These are phyloP conservation scores for Emmonsiellopsis sp. DNA, from an alignment of 2,329 filamentous ascomycete species.

Conservation along the genomic window DNA sequence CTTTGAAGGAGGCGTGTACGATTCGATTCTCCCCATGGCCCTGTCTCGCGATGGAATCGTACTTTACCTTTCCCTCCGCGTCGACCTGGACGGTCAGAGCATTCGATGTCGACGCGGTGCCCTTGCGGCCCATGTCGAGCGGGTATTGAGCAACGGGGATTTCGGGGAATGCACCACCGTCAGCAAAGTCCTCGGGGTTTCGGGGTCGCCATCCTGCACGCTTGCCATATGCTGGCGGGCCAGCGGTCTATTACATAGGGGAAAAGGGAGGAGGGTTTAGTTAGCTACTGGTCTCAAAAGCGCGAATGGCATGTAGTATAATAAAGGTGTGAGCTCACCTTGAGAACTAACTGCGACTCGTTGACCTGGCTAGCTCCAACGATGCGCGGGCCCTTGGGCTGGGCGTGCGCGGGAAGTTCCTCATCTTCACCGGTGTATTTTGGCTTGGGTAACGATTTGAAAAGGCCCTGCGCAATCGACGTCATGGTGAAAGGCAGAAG, in stretches of 20 bases:
- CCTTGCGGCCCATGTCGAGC: slow-evolving; percentile 84
- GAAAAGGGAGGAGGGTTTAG: slow-evolving; percentile 9
- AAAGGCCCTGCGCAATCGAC: slow-evolving; percentile 61
- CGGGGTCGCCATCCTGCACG: slow-evolving; percentile 86
- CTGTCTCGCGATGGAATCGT: slow-evolving; percentile 85
- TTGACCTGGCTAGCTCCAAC: slow-evolving; percentile 71
- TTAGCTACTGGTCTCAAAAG: not conserved
- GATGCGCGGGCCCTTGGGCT: slow-evolving; percentile 72
- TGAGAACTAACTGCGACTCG: slow-evolving; percentile 74
- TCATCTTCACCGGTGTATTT: slow-evolving; percentile 88
- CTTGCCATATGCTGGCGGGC: slow-evolving; percentile 80
- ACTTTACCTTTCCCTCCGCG: slow-evolving; percentile 85
- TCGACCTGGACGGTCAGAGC: slow-evolving; percentile 90
- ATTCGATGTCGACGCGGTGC: slow-evolving; percentile 57
- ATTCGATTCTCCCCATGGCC: slow-evolving; percentile 77
- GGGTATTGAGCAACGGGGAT: slow-evolving; percentile 91
- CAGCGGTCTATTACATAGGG: slow-evolving; percentile 48
- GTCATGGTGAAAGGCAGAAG: slow-evolving; percentile 21
- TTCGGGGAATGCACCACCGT: slow-evolving; percentile 93
- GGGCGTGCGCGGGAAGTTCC: slow-evolving; percentile 60
- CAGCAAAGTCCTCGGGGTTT: slow-evolving; percentile 80
- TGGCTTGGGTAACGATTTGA: slow-evolving; percentile 74
- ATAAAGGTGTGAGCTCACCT: slow-evolving; percentile 37
- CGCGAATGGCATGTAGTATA: not conserved
- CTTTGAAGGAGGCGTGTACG: slow-evolving; percentile 92